Base-by-base conservation (phyloP, 169 alveolate genomes). In the Plasmodium coatneyi region DNA sequence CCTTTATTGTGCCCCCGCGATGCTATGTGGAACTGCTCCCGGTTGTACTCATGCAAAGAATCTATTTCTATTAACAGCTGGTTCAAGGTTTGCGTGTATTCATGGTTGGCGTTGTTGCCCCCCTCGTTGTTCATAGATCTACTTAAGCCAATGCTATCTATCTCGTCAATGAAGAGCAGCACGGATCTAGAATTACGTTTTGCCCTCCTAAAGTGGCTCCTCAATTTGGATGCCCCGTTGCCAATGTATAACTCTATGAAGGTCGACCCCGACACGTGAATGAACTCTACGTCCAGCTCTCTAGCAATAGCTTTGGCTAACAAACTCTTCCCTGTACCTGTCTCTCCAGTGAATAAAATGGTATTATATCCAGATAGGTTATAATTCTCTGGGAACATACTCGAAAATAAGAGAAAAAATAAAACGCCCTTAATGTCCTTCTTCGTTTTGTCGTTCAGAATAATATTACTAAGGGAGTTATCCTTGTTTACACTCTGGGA, bases 231-330 rank as follows among this genome's bases (percentile, higher is more conserved):
- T 5, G 95, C 95, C 34, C 95, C 95, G 54, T 81, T 90, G 5
- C 95, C 95, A 28, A 90, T 90, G 43, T 90, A 90, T 54, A 90
- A 36, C 25, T 90, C 95, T 4, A 90, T 90, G 74, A 90, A 90
- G 2, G 84, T 70, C 0, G 95, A 90, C 16, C 95, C 95, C 0
- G 95, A 90, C 32, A 90, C 14, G 36, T 90, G 95, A 10, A 90
- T 19, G 41, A 80, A 80, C 30, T 90, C 95, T 9, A 39, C 71
- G 46, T 90, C 60, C 49, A 90, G 54, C 74, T 90, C 95, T 7
- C 70, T 79, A 34, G 95, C 92, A 1, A 90, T 80, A 0, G 92
- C 74, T 80, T 90, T 90, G 6, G 95, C 95, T 34, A 90, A 60
- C 25, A 90, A 28, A 0, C 80, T 90, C 82, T 90, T 90, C 25